Evolutionary conservation across 2,329 filamentous ascomycete species (phyloP).

Genomic region (Macrophomina phaseolina): DNA sequence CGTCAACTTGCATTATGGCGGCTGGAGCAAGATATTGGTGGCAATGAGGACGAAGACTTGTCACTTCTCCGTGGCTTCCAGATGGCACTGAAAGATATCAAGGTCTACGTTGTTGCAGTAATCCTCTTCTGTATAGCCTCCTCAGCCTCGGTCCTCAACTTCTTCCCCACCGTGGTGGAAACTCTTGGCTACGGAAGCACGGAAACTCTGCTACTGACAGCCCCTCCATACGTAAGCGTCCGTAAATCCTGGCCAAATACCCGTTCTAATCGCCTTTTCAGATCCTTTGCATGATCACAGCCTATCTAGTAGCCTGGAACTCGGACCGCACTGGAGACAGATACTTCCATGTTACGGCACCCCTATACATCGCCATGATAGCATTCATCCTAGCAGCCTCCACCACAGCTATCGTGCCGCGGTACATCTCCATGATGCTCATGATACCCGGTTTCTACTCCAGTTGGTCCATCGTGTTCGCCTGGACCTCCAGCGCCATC

Average conservation of each 20-base stretch:
- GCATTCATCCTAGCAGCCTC: conserved; percentile 24
- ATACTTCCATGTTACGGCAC: conserved; percentile 21
- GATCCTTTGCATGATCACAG: conserved; percentile 15
- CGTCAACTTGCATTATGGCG: conserved; percentile 45
- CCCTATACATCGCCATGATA: conserved; percentile 22
- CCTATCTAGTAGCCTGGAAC: conserved; percentile 22
- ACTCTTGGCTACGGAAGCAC: conserved; percentile 46
- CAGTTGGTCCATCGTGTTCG: conserved; percentile 14
- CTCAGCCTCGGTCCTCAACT: conserved; percentile 35
- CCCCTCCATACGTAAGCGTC: conserved; percentile 29
- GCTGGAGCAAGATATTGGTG: conserved; percentile 45
- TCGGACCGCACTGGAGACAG: conserved; percentile 17
- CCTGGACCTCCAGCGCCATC: conserved; percentile 15
- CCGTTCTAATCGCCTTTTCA: not conserved
- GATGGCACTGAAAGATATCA: not conserved
- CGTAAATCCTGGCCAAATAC: conserved; percentile 21
- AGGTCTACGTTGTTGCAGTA: conserved; percentile 9
- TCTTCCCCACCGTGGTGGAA: conserved; percentile 45
- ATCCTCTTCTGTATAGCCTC: conserved; percentile 13
- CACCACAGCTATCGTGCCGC: conserved; percentile 31
- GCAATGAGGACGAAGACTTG: not conserved
- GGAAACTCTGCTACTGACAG: conserved; percentile 41
- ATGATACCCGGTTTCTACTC: conserved; percentile 30
- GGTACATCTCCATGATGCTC: conserved; percentile 41
- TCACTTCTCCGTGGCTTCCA: conserved; percentile 4